Base-by-base conservation (phyloP, 2,329 filamentous ascomycete genomes). In the Lasiodiplodia sp. region DNA sequence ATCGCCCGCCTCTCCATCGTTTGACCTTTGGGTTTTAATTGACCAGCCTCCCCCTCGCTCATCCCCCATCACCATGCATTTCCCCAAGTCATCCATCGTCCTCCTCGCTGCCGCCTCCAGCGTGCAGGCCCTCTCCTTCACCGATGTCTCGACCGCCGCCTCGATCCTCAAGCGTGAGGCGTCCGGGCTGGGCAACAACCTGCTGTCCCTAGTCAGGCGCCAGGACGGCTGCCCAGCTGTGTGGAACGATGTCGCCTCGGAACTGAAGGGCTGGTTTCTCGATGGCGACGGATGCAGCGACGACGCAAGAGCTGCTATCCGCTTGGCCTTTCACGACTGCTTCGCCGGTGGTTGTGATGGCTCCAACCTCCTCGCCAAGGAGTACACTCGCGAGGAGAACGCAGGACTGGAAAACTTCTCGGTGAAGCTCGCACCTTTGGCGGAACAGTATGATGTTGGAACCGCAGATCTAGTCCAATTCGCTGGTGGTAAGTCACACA, bases 381-480 rank as follows among this genome's bases (percentile, higher is more conserved):
- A 82, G 69, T 73, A 79, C 23, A 69, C 71, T 12, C 74, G 81
- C 3, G 40, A 71, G 1, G 79, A 81, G 49, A 80, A 88, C 75
- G 76, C 73, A n/a, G 85, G 85, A 0, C 78, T 88, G 4, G 74
- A 80, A 67, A 75, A 73, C 8, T 82, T 85, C 51, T 80, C 80
- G 6, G 69, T 69, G 3, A 73, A 80, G 28, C 79, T 83, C 3
- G 74, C 76, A 47, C 69, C 70, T 1, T 80, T 85, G 71, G 81
- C 80, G 65, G 69, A 72, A 23, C 78, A 81, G 67, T 83, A 81
- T 69, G 75, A 78, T 18, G 79, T 86, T n/a, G 78, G 80, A 12
- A 84, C 85, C 71, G 86, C 86, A 21, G 86, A 88, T 74, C 77
- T 88, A 23, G 83, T 86, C 51, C 84, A 87, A 73, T 82, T 86